Conservation (phyloP, 2,329 filamentous ascomycete genomes). For the Fusarium odoratissimum region DNA sequence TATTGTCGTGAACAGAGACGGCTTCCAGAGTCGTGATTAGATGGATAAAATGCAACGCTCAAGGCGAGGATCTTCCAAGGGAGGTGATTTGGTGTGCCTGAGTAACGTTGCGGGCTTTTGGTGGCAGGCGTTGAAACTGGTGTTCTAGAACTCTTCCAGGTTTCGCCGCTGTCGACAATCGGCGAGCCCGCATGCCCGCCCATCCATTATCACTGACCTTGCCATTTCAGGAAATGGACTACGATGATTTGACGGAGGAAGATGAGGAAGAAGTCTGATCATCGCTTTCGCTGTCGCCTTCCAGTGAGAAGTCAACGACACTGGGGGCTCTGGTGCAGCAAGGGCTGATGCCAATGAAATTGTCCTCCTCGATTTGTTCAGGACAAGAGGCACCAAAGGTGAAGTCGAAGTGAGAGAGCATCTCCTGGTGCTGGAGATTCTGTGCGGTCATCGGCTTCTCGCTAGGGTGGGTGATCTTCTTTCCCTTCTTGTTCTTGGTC, state of each 20-base stretch:
- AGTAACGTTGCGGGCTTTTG: conserved; percentile 3
- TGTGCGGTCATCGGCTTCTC: conserved; percentile 58
- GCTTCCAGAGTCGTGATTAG: conserved; percentile 9
- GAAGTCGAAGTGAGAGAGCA: conserved; percentile 59
- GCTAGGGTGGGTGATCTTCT: conserved; percentile 53
- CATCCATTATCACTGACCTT: conserved; percentile 35
- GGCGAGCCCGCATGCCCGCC: conserved; percentile 33
- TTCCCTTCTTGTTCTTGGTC: conserved; percentile 45
- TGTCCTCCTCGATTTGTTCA: conserved; percentile 49
- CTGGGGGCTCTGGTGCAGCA: conserved; percentile 56
- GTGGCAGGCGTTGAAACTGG: conserved; percentile 13
- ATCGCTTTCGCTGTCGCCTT: conserved; percentile 40
- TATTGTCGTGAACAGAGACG: conserved; percentile 9
- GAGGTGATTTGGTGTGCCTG: conserved; percentile 15
- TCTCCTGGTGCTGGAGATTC: conserved; percentile 60
- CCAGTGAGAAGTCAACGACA: conserved; percentile 45
- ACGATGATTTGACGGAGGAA: conserved; percentile 36
- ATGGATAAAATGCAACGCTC: conserved; percentile 9
- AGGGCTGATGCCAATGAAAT: conserved; percentile 56
- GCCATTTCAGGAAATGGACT: conserved; percentile 37
- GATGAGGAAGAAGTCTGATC: conserved; percentile 35
- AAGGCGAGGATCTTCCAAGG: conserved; percentile 15
- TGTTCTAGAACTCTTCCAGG: conserved; percentile 36
- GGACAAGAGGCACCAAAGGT: conserved; percentile 56
- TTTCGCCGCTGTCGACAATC: conserved; percentile 25